phyloP scores from a whole-genome alignment of 2,329 filamentous ascomycete species.

The Cercospora sp. region DNA sequence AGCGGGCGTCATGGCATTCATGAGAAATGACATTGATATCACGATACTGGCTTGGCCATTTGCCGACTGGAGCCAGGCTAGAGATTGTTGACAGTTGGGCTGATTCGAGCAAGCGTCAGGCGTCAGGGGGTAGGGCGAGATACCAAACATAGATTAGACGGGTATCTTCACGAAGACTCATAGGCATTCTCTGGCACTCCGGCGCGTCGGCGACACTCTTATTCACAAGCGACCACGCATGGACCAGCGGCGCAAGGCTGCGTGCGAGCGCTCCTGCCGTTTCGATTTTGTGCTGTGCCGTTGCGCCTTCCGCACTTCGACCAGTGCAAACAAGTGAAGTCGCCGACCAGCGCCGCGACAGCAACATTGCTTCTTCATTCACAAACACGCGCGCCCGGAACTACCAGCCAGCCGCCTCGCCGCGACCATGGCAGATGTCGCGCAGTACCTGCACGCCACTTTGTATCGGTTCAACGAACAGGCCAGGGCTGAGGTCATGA shows the following conservation, averaged over 20 bases:
- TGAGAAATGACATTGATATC: conserved; percentile 12
- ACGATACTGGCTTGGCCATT: conserved; percentile 3
- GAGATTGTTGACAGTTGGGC: background rate
- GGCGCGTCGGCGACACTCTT: background rate
- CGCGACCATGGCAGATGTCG: conserved; percentile 24
- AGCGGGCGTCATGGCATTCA: conserved; percentile 10
- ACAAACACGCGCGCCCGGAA: background rate
- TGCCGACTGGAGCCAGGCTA: background rate
- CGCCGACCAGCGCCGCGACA: background rate
- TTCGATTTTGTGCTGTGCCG: background rate
- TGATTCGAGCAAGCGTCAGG: background rate
- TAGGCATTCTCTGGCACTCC: background rate
- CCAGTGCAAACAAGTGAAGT: background rate
- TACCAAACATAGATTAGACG: background rate
- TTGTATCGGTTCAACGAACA: conserved; percentile 31
- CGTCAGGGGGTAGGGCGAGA: background rate
- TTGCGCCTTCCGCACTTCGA: background rate
- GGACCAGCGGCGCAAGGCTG: background rate
- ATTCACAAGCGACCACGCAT: background rate
- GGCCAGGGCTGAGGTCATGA: conserved; percentile 26
- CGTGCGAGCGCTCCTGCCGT: background rate
- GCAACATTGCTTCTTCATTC: background rate
- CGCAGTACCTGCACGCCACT: conserved; percentile 33
- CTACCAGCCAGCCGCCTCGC: background rate
- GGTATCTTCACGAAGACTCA: background rate